Percentiles rank a stretch among this genome's conserved stretches.
Evolutionary conservation across 2,329 filamentous ascomycete genomes (phyloP).

Genomic region (Alternaria metachromatica): DNA sequence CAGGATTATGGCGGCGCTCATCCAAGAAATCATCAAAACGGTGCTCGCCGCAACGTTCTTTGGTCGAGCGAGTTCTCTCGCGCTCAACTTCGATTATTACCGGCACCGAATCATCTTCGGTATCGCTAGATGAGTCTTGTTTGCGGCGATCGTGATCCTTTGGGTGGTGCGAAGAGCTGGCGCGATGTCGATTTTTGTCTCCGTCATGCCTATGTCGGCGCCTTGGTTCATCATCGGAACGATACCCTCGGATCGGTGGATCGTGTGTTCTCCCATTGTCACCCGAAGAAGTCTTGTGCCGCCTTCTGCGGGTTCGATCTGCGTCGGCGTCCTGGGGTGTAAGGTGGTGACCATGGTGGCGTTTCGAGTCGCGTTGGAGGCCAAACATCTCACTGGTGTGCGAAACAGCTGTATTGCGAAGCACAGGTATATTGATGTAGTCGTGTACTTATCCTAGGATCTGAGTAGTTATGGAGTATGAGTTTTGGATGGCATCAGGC

Average conservation of each 20-base stretch:
- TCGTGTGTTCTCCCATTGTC: background rate
- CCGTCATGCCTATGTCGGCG: background rate
- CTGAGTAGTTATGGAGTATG: too few relatives aligned
- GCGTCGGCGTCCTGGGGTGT: background rate
- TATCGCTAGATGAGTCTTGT: background rate
- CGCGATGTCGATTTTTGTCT: background rate
- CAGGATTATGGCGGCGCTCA: background rate
- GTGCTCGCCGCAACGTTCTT: background rate
- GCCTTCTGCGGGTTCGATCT: background rate
- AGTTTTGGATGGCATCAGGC: too few relatives aligned
- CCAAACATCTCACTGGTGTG: background rate
- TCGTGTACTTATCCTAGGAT: too few relatives aligned
- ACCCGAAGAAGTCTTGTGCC: background rate
- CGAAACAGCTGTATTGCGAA: too few relatives aligned
- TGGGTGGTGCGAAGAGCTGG: background rate
- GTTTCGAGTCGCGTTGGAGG: background rate
- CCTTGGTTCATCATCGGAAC: background rate
- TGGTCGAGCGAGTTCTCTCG: background rate
- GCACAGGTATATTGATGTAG: too few relatives aligned
- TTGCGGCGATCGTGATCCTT: background rate
- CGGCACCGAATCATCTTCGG: background rate
- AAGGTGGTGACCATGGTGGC: background rate
- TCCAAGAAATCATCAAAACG: background rate
- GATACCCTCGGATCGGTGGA: background rate
- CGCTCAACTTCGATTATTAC: too few relatives aligned